Base-by-base conservation (phyloP, 2,329 filamentous ascomycete species). In the Verticillium klebahnii region DNA sequence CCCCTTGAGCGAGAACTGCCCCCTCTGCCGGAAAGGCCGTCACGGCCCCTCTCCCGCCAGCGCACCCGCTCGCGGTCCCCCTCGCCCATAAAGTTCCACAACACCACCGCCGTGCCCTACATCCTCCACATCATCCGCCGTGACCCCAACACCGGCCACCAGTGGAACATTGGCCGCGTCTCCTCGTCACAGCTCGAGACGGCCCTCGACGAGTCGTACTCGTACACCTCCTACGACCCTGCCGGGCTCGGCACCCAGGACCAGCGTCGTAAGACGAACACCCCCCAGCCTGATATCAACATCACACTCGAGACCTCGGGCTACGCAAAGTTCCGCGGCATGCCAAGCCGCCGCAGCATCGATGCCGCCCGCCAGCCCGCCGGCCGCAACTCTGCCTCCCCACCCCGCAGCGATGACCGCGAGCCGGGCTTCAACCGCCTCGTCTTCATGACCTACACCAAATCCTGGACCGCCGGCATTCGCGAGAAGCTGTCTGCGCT, bases 131-230 rank as follows among this genome's bases (percentile, higher is more conserved):
- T 93, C 15, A 92, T 93, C 68, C 87, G 90, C n/a, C 85, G 90
- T 65, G 88, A 93, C 70, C 89, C 89, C 1, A 80, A 82, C 25
- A 85, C 87, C 9, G 86, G 86, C 8, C 81, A 80, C 60, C 90
- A 93, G 72, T 92, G 89, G 89, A 93, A 93, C 69, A 82, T 93
- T 14, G 90, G 87, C 25, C 86, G 81, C 60, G 82, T 92, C 57
- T 82, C 81, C 2, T 85, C 83, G 0, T 80, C 80, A 62, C 81
- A 85, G 64, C 71, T 79, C 15, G 80, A 83, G 55, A 68, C 74
- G 29, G 68, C 72, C 1, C 72, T 73, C 55, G 63, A 70, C n/a
- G 65, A 66, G 15, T 69, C 72, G 6, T 71, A 72, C 31, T 71
- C 67, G 56, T 66, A 70, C 31, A 65, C 66, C 39, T 59, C 62